Percentiles rank a stretch among this genome's conserved stretches.
Conservation (phyloP, 2,329 filamentous ascomycete species). For the Ophiostoma piceae region DNA sequence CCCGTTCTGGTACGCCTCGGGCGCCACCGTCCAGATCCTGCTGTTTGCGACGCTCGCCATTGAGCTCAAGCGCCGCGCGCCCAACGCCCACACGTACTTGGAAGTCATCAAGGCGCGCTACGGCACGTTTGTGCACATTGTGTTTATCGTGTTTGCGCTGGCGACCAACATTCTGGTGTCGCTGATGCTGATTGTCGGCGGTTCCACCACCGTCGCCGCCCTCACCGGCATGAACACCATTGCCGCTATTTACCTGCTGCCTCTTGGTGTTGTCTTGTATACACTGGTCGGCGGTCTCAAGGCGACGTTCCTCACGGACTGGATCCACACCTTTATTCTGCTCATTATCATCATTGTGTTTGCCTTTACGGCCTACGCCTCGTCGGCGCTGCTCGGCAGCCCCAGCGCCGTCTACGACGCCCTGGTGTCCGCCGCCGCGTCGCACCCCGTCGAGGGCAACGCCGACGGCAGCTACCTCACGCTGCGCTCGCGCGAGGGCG, state of each 20-base stretch:
- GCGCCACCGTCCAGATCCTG: constrained; percentile 81
- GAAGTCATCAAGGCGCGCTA: constrained; percentile 80
- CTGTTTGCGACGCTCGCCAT: constrained; percentile 88
- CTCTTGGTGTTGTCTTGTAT: constrained; percentile 74
- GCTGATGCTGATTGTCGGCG: constrained; percentile 82
- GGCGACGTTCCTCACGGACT: constrained; percentile 80
- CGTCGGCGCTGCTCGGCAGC: constrained; percentile 65
- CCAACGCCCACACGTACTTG: constrained; percentile 80
- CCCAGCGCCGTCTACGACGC: constrained; percentile 74
- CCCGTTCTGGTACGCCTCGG: constrained; percentile 56
- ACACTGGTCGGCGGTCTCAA: constrained; percentile 77
- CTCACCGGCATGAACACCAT: constrained; percentile 70
- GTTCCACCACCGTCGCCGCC: constrained; percentile 65
- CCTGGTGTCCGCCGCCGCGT: constrained; percentile 60
- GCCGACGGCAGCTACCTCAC: constrained; percentile 77
- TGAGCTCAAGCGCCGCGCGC: constrained; percentile 78
- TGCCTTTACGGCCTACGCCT: constrained; percentile 74
- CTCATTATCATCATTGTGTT: constrained; percentile 83
- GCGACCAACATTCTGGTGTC: constrained; percentile 85
- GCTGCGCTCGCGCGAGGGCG: constrained; percentile 75
- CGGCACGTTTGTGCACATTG: constrained; percentile 63
- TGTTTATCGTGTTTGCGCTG: constrained; percentile 76
- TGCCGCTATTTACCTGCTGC: constrained; percentile 78
- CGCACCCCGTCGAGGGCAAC: constrained; percentile 75
- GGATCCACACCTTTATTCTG: constrained; percentile 79